Conservation (phyloP, 2,329 filamentous ascomycete genomes). For the Alternaria sp. region DNA sequence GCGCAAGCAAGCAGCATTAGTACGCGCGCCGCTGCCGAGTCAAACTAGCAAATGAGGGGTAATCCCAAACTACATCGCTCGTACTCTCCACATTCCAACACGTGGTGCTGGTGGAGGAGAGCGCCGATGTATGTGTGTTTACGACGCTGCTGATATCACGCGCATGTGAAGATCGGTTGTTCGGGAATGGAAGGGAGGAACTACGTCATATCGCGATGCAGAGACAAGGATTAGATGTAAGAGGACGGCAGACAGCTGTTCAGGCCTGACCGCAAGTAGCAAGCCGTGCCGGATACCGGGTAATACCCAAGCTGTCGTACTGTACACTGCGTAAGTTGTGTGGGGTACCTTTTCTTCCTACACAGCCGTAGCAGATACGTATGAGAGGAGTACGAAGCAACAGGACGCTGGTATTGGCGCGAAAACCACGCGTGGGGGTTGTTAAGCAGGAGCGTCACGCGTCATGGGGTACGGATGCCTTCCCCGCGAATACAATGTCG, state of each 20-base stretch:
- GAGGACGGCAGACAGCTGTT: neutral
- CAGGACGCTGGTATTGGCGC: neutral
- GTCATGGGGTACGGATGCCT: constrained; percentile 16
- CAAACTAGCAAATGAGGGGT: neutral
- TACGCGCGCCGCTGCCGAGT: neutral
- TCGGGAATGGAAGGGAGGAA: neutral
- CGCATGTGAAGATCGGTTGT: neutral
- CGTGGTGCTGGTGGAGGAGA: neutral
- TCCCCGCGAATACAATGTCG: constrained; percentile 34
- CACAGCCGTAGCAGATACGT: neutral
- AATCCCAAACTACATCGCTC: too few species aligned
- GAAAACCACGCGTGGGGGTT: constrained; percentile 14
- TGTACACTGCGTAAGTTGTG: neutral
- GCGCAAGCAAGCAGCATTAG: neutral
- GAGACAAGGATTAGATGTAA: neutral
- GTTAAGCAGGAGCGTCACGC: constrained; percentile 3
- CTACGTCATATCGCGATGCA: constrained; percentile 1
- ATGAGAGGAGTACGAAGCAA: neutral
- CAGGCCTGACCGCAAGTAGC: constrained; percentile 4
- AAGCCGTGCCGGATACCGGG: constrained; percentile 5
- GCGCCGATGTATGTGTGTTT: neutral
- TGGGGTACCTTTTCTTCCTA: neutral
- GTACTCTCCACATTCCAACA: neutral
- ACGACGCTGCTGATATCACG: neutral
- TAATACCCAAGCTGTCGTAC: neutral